Percentiles rank a stretch among this genome's conserved stretches.
phyloP scores from a whole-genome alignment of 2,329 filamentous ascomycete species.

The Arthrobotrys musiformis region DNA sequence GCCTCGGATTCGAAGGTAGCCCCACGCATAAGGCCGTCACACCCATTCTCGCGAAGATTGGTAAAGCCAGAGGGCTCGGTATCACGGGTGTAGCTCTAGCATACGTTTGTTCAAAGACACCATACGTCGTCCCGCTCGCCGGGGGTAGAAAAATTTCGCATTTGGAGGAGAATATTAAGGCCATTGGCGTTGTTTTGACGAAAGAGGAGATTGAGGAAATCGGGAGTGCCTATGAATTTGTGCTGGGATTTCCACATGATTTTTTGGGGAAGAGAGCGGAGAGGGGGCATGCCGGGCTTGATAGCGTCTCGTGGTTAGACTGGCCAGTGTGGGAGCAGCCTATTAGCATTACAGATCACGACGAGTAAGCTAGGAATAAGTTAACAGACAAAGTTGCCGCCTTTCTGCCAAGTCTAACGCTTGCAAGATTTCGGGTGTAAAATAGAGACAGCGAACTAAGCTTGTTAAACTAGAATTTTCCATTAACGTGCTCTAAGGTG shows the following conservation, averaged over 20 bases:
- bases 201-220: conserved; percentile 74
- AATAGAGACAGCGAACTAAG: too few species aligned
- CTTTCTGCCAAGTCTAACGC: too few species aligned
- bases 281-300: conserved; percentile 22
- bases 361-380: neutral
- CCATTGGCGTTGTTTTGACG: conserved; percentile 71
- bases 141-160: conserved; percentile 77
- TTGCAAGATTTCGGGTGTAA: too few species aligned
- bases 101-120: conserved; percentile 77
- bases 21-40: conserved; percentile 68
- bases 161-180: conserved; percentile 76
- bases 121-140: conserved; percentile 78
- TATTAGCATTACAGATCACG: conserved; percentile 36
- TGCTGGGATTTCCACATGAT: conserved; percentile 74
- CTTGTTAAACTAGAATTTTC: too few species aligned
- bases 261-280: conserved; percentile 62
- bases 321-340: conserved; percentile 30
- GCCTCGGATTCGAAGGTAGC: conserved; percentile 61
- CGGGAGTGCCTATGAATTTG: conserved; percentile 71
- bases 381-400: too few species aligned
- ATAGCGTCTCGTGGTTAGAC: conserved; percentile 46
- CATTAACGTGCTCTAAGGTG: too few species aligned
- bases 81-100: conserved; percentile 75
- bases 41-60: conserved; percentile 71
- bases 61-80: conserved; percentile 68